Percentiles rank a stretch among this genome's conserved stretches.
Conservation (phyloP, 352 stramenopile species). For the Phytophthora tubulina region DNA sequence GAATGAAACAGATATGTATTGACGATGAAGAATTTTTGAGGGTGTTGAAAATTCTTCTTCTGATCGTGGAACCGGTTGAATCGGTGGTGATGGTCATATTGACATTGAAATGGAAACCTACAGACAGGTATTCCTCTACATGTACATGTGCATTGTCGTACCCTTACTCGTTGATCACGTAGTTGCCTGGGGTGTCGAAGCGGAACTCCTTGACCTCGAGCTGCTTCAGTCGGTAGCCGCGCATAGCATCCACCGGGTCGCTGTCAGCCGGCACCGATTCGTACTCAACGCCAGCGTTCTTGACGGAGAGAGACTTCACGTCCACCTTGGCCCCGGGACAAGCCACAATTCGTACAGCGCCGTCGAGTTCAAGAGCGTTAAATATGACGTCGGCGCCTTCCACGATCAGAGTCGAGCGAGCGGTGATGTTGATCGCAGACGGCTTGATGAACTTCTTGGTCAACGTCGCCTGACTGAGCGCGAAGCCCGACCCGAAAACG, state of each 20-base stretch:
- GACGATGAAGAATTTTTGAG: neutral
- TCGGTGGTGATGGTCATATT: neutral
- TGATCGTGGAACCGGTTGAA: too few relatives aligned
- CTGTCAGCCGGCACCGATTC: constrained; percentile 23
- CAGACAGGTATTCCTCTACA: constrained; percentile 1
- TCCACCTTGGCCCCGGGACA: constrained; percentile 56
- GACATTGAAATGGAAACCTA: constrained; percentile 22
- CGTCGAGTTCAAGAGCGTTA: constrained; percentile 53
- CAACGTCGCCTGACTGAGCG: constrained; percentile 43
- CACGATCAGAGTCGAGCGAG: constrained; percentile 66
- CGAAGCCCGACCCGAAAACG: constrained; percentile 55
- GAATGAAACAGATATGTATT: constrained; percentile 25
- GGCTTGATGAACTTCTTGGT: constrained; percentile 44
- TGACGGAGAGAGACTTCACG: constrained; percentile 49
- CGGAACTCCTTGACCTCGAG: constrained; percentile 50
- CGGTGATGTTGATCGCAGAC: constrained; percentile 44
- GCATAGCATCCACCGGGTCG: constrained; percentile 61
- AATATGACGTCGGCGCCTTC: constrained; percentile 57
- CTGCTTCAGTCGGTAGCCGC: constrained; percentile 61
- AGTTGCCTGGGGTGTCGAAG: constrained; percentile 58
- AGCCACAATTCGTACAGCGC: constrained; percentile 57
- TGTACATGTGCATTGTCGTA: too few relatives aligned
- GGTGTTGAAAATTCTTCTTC: neutral
- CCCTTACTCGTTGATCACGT: constrained; percentile 54
- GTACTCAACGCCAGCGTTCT: constrained; percentile 66